These are phyloP conservation scores for Microstegium vimineum DNA, from an alignment of 176 grass and related monocot species.

Conservation along the genomic window DNA sequence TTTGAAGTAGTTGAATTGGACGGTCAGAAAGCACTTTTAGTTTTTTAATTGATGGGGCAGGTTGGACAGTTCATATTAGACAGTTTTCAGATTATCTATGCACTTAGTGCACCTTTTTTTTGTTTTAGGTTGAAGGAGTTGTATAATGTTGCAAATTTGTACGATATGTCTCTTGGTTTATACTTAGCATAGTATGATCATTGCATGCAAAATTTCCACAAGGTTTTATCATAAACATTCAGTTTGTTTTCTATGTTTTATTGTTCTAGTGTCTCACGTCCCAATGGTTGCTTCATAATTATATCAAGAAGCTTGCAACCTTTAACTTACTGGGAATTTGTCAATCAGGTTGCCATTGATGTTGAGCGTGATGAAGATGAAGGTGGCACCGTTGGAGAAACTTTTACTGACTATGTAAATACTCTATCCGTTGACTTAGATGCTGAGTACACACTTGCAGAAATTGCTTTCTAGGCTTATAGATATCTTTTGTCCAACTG, in stretches of 20 bases:
- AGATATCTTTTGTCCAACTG: slow-evolving; percentile 9
- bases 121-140: neutral
- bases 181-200: neutral
- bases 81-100: neutral
- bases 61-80: neutral
- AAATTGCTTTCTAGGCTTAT: slow-evolving; percentile 21
- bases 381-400: slow-evolving; percentile 85
- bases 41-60: neutral
- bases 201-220: neutral
- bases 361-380: slow-evolving; percentile 98
- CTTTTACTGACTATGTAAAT: slow-evolving; percentile 95
- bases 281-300: slow-evolving; percentile 4
- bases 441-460: neutral
- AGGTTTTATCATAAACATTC: neutral
- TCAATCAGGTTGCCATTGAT: slow-evolving; percentile 78
- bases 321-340: slow-evolving; percentile 26
- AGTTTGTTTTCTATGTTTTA: slow-evolving; percentile 7
- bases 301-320: neutral
- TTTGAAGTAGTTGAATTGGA: neutral
- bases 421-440: slow-evolving; percentile 19
- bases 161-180: neutral
- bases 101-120: neutral
- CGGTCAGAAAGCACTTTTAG: neutral
- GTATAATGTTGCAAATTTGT: neutral
- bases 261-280: neutral